Evolutionary conservation across 2,329 filamentous ascomycete genomes (phyloP).

Genomic region (Epichloe sylvatica): DNA sequence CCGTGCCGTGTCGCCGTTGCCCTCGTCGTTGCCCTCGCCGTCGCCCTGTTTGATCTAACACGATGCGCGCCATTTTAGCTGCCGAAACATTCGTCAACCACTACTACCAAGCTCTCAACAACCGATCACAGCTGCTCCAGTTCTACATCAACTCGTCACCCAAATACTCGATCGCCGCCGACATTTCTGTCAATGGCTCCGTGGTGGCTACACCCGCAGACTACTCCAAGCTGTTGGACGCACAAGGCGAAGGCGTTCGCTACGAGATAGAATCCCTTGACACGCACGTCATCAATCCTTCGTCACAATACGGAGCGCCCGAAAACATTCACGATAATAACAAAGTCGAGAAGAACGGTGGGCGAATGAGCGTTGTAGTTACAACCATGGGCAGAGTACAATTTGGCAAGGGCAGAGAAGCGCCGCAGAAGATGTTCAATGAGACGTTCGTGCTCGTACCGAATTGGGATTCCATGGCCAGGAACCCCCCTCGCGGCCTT

Average conservation of each 20-base stretch:
- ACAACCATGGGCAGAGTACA: slow-evolving; percentile 59
- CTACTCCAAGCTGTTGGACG: slow-evolving; percentile 54
- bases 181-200: slow-evolving; percentile 71
- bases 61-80: slow-evolving; percentile 28
- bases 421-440: slow-evolving; percentile 55
- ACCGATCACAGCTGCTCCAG: slow-evolving; percentile 43
- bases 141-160: slow-evolving; percentile 55
- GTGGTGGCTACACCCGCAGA: slow-evolving; percentile 46
- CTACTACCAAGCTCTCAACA: slow-evolving; percentile 64
- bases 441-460: slow-evolving; percentile 74
- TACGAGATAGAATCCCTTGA: slow-evolving; percentile 69
- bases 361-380: slow-evolving; percentile 56
- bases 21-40: background rate
- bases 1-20: background rate
- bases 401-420: slow-evolving; percentile 49
- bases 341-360: slow-evolving; percentile 34
- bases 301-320: slow-evolving; percentile 44
- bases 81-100: slow-evolving; percentile 57
- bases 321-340: slow-evolving; percentile 27
- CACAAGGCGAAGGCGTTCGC: slow-evolving; percentile 41
- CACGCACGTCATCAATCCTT: slow-evolving; percentile 62
- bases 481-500: slow-evolving; percentile 35
- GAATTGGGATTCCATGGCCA: slow-evolving; percentile 46
- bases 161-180: slow-evolving; percentile 41
- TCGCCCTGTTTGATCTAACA: background rate